Evolutionary conservation across 805 yeast genomes (phyloP), one percentile per base, ranked within the genome.

Genomic region (Sporopachydermia quercuum): DNA sequence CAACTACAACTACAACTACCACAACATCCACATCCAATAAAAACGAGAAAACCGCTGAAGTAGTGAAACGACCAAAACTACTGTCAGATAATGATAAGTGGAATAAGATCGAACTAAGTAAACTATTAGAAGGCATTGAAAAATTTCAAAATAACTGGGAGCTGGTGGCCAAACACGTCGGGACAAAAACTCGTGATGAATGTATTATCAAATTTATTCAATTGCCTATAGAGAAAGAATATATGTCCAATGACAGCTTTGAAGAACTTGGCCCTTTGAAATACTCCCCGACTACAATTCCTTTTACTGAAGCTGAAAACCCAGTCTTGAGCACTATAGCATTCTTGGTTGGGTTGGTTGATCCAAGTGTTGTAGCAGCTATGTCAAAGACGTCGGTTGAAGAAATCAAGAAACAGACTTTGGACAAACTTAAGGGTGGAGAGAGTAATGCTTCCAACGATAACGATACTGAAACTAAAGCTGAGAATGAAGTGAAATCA

Each of bases 311-410:
- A 36, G 74, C 78, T 18, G 97, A 91, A 49, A 91, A 91, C 57
- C 98, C 99, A 2, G 86, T 91, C 3, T 69, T 91, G 63, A 79
- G 94, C 30, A 89, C 94, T n/a, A 70, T 91, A 45, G 78, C 95
- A 11, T 91, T 87, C 57, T 64, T 91, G 58, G 76, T 87, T 0
- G 77, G 84, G 33, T 60, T 87, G 38, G 93, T 86, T 14, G 96
- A 89, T 51, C 80, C 89, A 8, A 79, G 78, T 34, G 81, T 81
- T 16, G 95, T 89, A 1, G 74, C 76, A 41, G 85, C 87, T 6
- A 94, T 94, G 23, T 78, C 93, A 4, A 60, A 53, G 19, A 62
- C 85, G 0, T 66, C 76, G 4, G 36, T 46, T 18, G 57, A 53
- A 2, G 62, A 55, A 33, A 39, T 50, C 5, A 40, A 37, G 16